Conservation (phyloP, 495 filamentous ascomycete genomes). For the Neurospora tetrasperma region DNA sequence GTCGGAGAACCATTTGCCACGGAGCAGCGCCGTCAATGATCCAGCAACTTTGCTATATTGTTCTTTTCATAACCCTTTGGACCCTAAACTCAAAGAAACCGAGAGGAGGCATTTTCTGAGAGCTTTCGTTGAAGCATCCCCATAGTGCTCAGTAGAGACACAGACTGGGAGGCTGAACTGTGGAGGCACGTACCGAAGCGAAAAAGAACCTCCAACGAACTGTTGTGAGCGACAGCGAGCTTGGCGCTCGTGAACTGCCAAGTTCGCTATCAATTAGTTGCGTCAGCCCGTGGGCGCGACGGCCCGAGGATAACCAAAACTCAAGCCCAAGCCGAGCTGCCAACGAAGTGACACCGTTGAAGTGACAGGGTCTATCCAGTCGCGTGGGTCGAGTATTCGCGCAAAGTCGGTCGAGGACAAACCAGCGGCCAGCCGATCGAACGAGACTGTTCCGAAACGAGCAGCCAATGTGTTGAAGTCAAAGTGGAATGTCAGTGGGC, state of each 20-base stretch:
- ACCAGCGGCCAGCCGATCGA: not conserved
- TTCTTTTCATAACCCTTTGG: not conserved
- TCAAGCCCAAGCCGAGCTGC: not conserved
- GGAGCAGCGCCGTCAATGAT: not conserved
- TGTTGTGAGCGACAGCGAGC: not conserved
- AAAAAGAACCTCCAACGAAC: not conserved
- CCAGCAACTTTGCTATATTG: not conserved
- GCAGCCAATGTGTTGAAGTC: not conserved
- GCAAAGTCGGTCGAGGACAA: not conserved
- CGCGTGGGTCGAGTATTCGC: not conserved
- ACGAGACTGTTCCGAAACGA: not conserved
- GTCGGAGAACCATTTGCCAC: not conserved
- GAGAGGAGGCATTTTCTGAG: not conserved
- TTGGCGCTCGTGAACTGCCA: not conserved
- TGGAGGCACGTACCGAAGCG: not conserved
- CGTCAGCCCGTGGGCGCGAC: not conserved
- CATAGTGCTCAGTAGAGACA: not conserved
- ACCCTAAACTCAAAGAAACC: not conserved
- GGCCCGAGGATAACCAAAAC: not conserved
- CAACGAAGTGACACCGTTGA: not conserved
- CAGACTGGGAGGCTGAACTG: not conserved
- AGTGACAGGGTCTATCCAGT: not conserved
- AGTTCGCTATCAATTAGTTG: not conserved
- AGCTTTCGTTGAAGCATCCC: not conserved
- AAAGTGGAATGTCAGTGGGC: not conserved